Base-by-base conservation (phyloP, 2,329 filamentous ascomycete species). In the Periconia sp. region DNA sequence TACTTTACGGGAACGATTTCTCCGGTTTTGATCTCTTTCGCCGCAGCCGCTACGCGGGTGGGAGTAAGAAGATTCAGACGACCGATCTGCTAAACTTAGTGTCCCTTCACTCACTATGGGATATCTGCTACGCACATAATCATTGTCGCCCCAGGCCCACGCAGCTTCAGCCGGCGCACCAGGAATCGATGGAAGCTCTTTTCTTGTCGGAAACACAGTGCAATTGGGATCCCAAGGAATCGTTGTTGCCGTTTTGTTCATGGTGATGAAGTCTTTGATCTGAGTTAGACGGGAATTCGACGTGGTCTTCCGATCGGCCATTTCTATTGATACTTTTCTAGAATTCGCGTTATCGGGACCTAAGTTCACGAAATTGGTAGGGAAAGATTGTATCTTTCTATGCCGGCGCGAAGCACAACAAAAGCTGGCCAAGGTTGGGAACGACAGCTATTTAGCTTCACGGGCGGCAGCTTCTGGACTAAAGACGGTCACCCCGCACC, bases 91-190 rank as follows among this genome's bases (percentile, higher is more conserved):
- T 57, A 63, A 30, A 23, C 8, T 4, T 13, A 13, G 5, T 28
- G 5, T 12, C 5, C 5, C 17, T 28, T 19, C 16, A 30, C 32
- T 9, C 18, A 18, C 13, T 32, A 18, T 8, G 16, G 11, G 29
- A 29, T 9, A 17, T 12, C 9, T 6, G 6, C 2, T 9, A 36
- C 54, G n/a, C 51, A 80, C 73, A 50, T 73, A 68, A 52, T 82
- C 80, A 57, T 81, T 70, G 28, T 78, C 70, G 10, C 81, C 81
- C 81, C 81, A 84, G 18, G 82, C 77, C 81, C 81, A 84, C 13
- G 80, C 80, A 13, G 81, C 79, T 19, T 73, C 78, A 13, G 77
- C 69, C 0, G 80, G 81, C 2, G 79, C 79, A 23, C 75, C 76
- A 1, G 74, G 65, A 25, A 83, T 72, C 15, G 65, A 54, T 15